These are phyloP conservation scores for Zelopaecilomyces penicillatus DNA, from an alignment of 2,329 filamentous ascomycete species.

Conservation along the genomic window DNA sequence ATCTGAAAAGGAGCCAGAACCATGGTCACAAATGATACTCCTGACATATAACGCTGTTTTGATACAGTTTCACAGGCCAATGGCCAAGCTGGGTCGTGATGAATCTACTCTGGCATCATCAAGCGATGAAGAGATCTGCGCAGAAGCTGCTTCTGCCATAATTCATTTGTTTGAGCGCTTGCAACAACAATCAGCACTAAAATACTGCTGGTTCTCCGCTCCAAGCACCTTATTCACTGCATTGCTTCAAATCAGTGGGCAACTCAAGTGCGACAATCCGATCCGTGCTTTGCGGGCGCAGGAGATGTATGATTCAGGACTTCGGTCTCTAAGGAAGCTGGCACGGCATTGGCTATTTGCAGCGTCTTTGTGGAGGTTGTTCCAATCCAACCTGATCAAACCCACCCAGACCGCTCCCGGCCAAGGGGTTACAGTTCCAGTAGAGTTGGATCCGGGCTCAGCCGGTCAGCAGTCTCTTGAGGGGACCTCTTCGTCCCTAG, in stretches of 20 bases:
- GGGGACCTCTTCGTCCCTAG: neutral
- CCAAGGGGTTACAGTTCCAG: neutral
- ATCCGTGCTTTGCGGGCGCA: neutral
- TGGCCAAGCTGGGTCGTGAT: neutral
- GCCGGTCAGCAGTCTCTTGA: neutral
- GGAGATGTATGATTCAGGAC: neutral
- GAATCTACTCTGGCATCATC: neutral
- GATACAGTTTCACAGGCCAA: neutral
- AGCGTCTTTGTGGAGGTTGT: neutral
- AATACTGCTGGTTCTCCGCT: neutral
- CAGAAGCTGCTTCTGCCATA: neutral
- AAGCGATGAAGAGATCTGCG: neutral
- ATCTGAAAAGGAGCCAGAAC: neutral
- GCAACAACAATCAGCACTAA: neutral
- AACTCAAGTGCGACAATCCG: neutral
- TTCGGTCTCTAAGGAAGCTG: neutral
- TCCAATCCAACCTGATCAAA: neutral
- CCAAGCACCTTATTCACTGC: neutral
- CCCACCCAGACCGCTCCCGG: neutral
- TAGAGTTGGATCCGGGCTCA: neutral
- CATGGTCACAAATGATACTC: neutral
- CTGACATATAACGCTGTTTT: neutral
- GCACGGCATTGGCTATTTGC: neutral
- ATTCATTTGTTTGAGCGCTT: neutral
- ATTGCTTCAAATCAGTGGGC: neutral